Conservation (phyloP, 1,284 basidiomycete species). For the Naganishia sp. region DNA sequence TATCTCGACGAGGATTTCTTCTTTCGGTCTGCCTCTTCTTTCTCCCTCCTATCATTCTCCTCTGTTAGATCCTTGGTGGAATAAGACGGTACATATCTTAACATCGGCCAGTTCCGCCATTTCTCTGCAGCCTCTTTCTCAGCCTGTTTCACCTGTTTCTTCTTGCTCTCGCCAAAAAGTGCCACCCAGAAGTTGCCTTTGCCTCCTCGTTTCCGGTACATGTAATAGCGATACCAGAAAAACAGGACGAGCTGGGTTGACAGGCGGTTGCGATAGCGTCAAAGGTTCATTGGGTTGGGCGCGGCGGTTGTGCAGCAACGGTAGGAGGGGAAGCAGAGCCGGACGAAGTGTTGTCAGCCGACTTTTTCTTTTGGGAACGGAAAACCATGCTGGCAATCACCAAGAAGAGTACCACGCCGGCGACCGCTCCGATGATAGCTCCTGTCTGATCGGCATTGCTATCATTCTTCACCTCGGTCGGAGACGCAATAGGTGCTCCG, state of each 20-base stretch:
- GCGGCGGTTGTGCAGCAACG: no score
- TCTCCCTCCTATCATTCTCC: conserved; percentile 30
- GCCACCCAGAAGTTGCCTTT: conserved; percentile 30
- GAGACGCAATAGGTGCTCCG: not conserved
- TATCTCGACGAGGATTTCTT: conserved; percentile 8
- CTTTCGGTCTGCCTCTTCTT: conserved; percentile 25
- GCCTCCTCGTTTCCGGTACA: conserved; percentile 28
- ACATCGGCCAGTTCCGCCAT: conserved; percentile 34
- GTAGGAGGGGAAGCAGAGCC: not conserved
- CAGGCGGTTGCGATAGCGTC: not conserved
- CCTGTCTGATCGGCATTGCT: conserved; percentile 8
- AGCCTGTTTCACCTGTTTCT: conserved; percentile 4
- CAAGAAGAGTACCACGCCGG: conserved; percentile 23
- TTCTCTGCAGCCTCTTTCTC: conserved; percentile 21
- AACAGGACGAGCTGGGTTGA: conserved; percentile 11
- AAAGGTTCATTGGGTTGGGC: not conserved
- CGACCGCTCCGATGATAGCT: conserved; percentile 16
- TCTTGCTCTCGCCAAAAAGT: conserved; percentile 21
- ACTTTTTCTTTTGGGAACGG: conserved; percentile 19
- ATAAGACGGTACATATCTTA: conserved; percentile 33
- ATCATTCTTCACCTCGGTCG: not conserved
- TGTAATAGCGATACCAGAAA: conserved; percentile 23
- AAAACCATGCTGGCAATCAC: conserved; percentile 19
- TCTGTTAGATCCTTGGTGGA: conserved; percentile 18
- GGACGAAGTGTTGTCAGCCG: conserved; percentile 1